Conservation (phyloP, 1,284 basidiomycete species). For the Salmacisia buchloeana region DNA sequence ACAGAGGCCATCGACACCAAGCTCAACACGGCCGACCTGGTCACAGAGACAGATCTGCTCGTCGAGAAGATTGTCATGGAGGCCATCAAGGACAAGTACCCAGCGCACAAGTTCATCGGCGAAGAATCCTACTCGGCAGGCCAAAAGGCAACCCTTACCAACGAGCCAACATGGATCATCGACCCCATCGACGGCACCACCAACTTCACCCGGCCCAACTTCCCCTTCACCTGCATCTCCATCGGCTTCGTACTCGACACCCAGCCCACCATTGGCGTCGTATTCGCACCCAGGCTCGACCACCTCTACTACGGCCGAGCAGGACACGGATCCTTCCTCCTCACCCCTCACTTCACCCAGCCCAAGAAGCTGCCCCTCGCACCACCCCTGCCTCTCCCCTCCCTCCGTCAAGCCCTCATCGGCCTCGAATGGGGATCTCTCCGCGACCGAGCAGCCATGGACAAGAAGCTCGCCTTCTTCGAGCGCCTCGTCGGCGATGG, state of each 20-base stretch:
- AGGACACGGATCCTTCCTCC: conserved; percentile 74
- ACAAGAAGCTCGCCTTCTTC: conserved; percentile 68
- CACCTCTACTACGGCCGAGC: conserved; percentile 71
- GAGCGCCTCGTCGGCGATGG: conserved; percentile 71
- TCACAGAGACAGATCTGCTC: conserved; percentile 92
- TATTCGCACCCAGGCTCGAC: conserved; percentile 19
- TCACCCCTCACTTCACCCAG: conserved; percentile 49
- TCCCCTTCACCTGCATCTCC: conserved; percentile 83
- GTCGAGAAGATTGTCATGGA: conserved; percentile 79
- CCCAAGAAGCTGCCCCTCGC: conserved; percentile 60
- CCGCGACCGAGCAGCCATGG: conserved; percentile 56
- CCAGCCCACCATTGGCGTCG: conserved; percentile 65
- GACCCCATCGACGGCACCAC: conserved; percentile 76
- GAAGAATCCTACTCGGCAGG: conserved; percentile 79
- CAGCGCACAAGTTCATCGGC: conserved; percentile 79
- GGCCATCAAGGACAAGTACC: conserved; percentile 66
- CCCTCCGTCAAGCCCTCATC: conserved; percentile 73
- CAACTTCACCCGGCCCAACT: conserved; percentile 46
- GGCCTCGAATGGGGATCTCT: conserved; percentile 91
- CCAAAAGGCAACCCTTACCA: conserved; percentile 65
- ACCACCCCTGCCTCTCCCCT: conserved; percentile 64
- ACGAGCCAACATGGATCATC: conserved; percentile 86
- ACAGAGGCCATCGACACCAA: conserved; percentile 17
- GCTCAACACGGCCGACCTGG: conserved; percentile 57
- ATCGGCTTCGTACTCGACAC: conserved; percentile 80